Percentiles rank a stretch among this genome's conserved stretches.
phyloP scores from a whole-genome alignment of 257 asterid species.

The Craterostigma plantagineum region DNA sequence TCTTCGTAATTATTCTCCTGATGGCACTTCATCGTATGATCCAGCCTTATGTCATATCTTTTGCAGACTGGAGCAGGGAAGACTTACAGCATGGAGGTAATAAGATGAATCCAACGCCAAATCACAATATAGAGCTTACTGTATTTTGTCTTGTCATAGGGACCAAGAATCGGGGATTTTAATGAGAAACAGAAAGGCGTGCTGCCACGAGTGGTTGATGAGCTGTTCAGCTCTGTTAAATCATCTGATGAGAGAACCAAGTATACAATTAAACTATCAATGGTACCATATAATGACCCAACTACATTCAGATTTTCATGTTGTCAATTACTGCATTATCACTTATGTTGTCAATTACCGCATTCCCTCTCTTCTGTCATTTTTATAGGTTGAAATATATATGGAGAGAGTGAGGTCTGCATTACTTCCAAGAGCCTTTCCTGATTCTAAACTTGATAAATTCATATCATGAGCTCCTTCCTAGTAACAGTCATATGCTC shows the following conservation, averaged over 20 bases:
- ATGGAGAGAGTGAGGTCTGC: constrained; percentile 81
- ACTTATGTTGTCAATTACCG: constrained; percentile 2
- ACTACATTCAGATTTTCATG: too few relatives aligned
- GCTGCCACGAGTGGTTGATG: constrained; percentile 60
- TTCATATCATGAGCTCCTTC: constrained; percentile 3
- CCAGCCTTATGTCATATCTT: constrained; percentile 8
- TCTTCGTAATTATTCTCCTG: too few relatives aligned
- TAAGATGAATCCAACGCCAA: constrained; percentile 7
- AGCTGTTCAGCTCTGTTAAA: constrained; percentile 27
- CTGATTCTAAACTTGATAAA: constrained; percentile 8
- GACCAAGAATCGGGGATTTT: constrained; percentile 43
- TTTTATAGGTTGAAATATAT: constrained; percentile 65
- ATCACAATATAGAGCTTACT: constrained; percentile 8
- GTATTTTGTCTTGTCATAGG: constrained; percentile 19
- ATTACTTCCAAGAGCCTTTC: constrained; percentile 11
- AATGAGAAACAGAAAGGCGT: constrained; percentile 41
- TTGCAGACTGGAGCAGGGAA: constrained; percentile 88
- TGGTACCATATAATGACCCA: constrained; percentile 31
- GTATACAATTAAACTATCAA: constrained; percentile 42
- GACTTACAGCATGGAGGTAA: constrained; percentile 88
- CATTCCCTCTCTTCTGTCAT: constrained; percentile 9
- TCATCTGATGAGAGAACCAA: constrained; percentile 26
- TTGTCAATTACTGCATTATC: too few relatives aligned
- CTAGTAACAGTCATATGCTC: constrained; percentile 5
- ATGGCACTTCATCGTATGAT: too few relatives aligned